phyloP scores from a whole-genome alignment of 2,329 filamentous ascomycete species.

The Talaromyces sp. region DNA sequence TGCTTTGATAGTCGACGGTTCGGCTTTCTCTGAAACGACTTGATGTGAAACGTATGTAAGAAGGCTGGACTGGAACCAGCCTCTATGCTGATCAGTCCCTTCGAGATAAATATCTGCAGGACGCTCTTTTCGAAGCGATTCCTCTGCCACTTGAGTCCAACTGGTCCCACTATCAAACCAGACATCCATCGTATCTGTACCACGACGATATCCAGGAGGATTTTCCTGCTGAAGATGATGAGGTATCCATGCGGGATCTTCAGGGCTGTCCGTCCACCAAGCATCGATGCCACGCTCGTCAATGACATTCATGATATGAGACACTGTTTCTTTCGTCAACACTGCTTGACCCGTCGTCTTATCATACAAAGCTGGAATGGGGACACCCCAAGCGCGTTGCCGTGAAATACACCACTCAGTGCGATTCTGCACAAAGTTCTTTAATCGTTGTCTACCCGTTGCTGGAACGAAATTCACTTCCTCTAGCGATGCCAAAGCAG shows the following conservation, averaged over 20 bases:
- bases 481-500: constrained; percentile 66
- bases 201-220: constrained; percentile 60
- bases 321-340: constrained; percentile 74
- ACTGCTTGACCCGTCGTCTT: constrained; percentile 65
- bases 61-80: constrained; percentile 97
- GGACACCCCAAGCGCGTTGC: constrained; percentile 93
- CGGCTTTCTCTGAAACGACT: constrained; percentile 33
- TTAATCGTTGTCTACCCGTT: constrained; percentile 67
- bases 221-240: constrained; percentile 53
- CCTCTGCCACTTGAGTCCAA: constrained; percentile 61
- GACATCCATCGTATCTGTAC: constrained; percentile 96
- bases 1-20: constrained; percentile 43
- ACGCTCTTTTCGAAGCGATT: constrained; percentile 29
- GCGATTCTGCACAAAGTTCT: constrained; percentile 80
- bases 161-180: constrained; percentile 99
- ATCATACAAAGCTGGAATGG: constrained; percentile 86
- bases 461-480: constrained; percentile 76
- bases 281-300: constrained; percentile 77
- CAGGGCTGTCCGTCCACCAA: constrained; percentile 82
- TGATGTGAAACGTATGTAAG: constrained; percentile 73
- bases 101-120: constrained; percentile 85
- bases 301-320: constrained; percentile 79
- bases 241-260: constrained; percentile 76
- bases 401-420: constrained; percentile 98
- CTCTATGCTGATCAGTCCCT: constrained; percentile 91